Base-by-base conservation (phyloP, 2,329 filamentous ascomycete species). In the Tolypocladium inflatum region DNA sequence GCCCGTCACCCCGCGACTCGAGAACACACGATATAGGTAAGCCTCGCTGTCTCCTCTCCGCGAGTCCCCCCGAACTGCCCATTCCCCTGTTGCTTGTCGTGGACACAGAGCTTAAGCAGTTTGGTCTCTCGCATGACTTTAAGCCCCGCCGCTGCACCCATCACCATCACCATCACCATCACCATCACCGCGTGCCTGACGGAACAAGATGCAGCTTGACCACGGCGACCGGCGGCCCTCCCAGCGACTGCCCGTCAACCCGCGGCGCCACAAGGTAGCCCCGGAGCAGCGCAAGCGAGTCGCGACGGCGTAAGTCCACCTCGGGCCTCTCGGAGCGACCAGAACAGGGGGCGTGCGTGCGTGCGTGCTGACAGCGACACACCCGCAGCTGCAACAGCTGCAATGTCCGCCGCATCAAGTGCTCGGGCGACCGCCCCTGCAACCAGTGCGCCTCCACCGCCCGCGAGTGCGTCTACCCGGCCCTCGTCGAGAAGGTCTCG, bases 351-450 rank as follows among this genome's bases (percentile, higher is more conserved):
- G 26, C 26, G 26, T 26, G 26, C 3, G 5, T 26, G n/a, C n/a
- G n/a, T 26, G 2, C 2, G 5, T 26, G 2, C 26, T 26, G 26
- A 26, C 26, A 3, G 26, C 26, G 26, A 30, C 26, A 37, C 48
- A 39, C 23, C 19, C 43, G 30, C 57, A 80, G 78, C 58, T 81
- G 79, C 71, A 81, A 81, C 63, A 75, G 70, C 65, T 81, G 79
- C 69, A 81, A 81, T 67, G 65, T 80, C 52, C 75, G 78, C 51
- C 74, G 79, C 58, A 76, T 80, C 65, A 80, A 78, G 62, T 81
- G 79, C 67, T 80, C 77, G 15, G 79, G 79, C 52, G 73, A 78
- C 4, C 67, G 64, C n/a, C 79, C 79, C 0, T 81, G 79, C 64
- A 64, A 66, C 45, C 76, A 79, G 61, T 81, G 79, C 63, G 63